A percentile compares a stretch with the other conserved stretches of the same genome.
These are phyloP conservation scores for Clausena lansium DNA, from an alignment of 345 rosid species.

Conservation along the genomic window DNA sequence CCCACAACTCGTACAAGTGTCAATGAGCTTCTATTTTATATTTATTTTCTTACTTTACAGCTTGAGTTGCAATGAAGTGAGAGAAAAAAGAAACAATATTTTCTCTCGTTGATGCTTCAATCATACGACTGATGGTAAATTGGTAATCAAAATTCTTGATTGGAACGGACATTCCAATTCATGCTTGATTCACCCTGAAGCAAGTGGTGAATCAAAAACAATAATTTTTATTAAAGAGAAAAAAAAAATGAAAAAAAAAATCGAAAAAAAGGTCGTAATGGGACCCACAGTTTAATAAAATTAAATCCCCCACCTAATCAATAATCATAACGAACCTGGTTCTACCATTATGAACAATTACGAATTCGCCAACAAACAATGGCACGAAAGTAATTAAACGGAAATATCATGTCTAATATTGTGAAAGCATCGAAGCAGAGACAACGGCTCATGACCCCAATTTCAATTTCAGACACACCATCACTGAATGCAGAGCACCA, in stretches of 20 bases:
- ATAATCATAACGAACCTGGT: not conserved
- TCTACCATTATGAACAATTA: too few relatives aligned
- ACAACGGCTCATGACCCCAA: not conserved
- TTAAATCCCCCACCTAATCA: not conserved
- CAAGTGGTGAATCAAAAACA: not conserved
- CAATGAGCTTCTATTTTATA: not conserved
- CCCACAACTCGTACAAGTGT: not conserved
- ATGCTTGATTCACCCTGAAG: conserved; percentile 1
- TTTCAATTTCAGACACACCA: conserved; percentile 2
- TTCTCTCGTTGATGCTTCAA: not conserved
- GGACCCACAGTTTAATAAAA: not conserved
- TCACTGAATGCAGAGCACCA: conserved; percentile 10
- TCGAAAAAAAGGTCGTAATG: not conserved
- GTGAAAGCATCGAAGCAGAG: not conserved
- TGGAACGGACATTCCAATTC: not conserved
- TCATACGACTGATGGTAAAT: not conserved
- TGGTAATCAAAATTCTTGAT: not conserved
- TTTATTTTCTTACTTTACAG: too few relatives aligned
- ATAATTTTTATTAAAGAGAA: not conserved
- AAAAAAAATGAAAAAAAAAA: not conserved
- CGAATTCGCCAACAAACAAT: not conserved
- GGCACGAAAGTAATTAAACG: not conserved
- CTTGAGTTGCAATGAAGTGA: not conserved
- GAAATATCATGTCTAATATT: not conserved
- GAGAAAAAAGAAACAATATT: too few relatives aligned